Evolutionary conservation across 2,329 filamentous ascomycete species (phyloP).

Genomic region (Aureobasidium mangrovei): DNA sequence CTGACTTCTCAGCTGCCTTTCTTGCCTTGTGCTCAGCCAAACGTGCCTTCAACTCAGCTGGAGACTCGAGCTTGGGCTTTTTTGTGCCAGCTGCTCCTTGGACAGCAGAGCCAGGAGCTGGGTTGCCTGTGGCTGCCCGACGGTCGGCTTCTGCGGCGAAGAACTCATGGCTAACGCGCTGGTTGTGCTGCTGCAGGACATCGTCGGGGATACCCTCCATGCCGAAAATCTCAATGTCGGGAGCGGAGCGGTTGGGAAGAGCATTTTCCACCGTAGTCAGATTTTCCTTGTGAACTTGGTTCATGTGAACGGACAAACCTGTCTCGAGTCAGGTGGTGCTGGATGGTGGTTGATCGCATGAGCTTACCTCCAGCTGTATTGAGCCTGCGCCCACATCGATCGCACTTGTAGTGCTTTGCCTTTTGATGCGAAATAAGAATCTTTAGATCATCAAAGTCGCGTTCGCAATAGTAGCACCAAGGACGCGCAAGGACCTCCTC

Average conservation of each 20-base stretch:
- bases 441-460: slow-evolving; percentile 95
- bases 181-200: slow-evolving; percentile 71
- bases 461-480: slow-evolving; percentile 99
- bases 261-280: slow-evolving; percentile 86
- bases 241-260: slow-evolving; percentile 70
- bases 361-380: slow-evolving; percentile 85
- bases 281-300: slow-evolving; percentile 95
- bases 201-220: slow-evolving; percentile 95
- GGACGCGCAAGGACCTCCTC: slow-evolving; percentile 81
- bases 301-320: slow-evolving; percentile 96
- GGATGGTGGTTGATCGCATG: neutral
- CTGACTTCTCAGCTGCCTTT: slow-evolving; percentile 35
- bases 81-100: slow-evolving; percentile 41
- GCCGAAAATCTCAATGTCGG: slow-evolving; percentile 94
- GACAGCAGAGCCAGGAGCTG: slow-evolving; percentile 52
- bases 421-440: slow-evolving; percentile 96
- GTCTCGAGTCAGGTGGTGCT: slow-evolving; percentile 8
- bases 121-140: slow-evolving; percentile 73
- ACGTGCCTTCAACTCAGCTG: slow-evolving; percentile 71
- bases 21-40: slow-evolving; percentile 68
- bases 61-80: slow-evolving; percentile 62
- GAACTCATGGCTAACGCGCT: slow-evolving; percentile 76
- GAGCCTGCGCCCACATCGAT: slow-evolving; percentile 74
- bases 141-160: slow-evolving; percentile 79
- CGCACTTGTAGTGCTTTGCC: slow-evolving; percentile 99